Evolutionary conservation across 805 yeast species (phyloP).

Genomic region (Hanseniaspora valbyensis): DNA sequence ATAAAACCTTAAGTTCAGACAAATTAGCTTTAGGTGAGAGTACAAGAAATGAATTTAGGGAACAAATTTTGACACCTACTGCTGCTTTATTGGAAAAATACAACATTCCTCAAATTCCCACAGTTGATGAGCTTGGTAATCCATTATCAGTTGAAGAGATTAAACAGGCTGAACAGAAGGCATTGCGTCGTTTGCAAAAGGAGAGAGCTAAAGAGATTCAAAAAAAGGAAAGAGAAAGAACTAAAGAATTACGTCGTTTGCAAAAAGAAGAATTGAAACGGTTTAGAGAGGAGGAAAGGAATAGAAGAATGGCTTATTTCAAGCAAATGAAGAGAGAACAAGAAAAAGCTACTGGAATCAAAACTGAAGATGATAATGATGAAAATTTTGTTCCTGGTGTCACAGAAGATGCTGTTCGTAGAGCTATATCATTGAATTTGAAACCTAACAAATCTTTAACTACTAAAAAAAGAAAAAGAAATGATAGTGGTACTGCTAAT

Average conservation of each 20-base stretch:
- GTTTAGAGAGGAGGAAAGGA: background rate
- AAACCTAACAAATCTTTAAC: background rate
- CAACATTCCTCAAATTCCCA: background rate
- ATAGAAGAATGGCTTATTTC: slow-evolving; percentile 1
- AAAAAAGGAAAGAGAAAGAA: background rate
- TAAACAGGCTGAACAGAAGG: background rate
- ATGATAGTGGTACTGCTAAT: background rate
- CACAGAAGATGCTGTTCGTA: background rate
- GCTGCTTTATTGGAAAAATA: background rate
- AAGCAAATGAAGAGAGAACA: background rate
- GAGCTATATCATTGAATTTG: background rate
- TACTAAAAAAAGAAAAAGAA: background rate
- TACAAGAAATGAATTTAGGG: background rate
- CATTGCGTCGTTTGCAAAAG: background rate
- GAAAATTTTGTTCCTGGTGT: slow-evolving; percentile 2
- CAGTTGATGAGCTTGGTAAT: background rate
- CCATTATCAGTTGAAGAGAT: background rate
- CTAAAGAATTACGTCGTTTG: background rate
- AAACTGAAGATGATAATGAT: background rate
- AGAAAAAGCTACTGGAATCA: background rate
- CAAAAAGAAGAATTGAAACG: background rate
- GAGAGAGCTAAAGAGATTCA: slow-evolving; percentile 1
- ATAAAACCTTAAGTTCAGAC: too few species aligned
- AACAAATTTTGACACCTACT: background rate
- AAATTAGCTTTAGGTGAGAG: too few species aligned